Base-by-base conservation (phyloP, 2,329 filamentous ascomycete species). In the Teratosphaeriaceae sp. region DNA sequence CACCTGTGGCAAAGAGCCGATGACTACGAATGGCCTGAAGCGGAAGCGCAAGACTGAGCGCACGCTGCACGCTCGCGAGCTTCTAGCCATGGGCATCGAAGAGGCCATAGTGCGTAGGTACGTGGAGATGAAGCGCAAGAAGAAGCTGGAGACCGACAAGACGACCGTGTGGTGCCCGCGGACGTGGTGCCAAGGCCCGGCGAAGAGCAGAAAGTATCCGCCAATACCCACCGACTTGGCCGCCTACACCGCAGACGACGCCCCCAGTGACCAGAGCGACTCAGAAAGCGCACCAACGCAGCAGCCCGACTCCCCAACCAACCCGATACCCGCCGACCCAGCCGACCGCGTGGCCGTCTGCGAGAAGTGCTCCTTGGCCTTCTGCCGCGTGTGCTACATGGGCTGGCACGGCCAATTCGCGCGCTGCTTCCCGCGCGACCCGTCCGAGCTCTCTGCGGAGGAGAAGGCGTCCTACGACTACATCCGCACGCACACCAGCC, bases 401-500 rank as follows among this genome's bases (percentile, higher is more conserved):
- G 83, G 85, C n/a, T 98, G 92, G 92, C 92, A 98, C 60, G 92
- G 92, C 47, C 86, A 92, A 52, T 84, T 88, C 50, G 74, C 76
- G n/a, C 87, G 84, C 54, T 76, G 76, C 49, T 80, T 81, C 42
- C 80, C 78, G 44, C 76, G 80, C 41, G 74, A 81, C 31, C 72
- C 75, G 27, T 78, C 75, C 19, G 85, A 92, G 60, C 74, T 94
- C 40, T 84, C 84, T 1, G 84, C 79, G 47, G 89, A 95, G 61
- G 89, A 96, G 54, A 82, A 87, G 59, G 88, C 88, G 0, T 88
- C 86, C 2, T 73, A 92, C 50, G 85, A 92, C 45, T 98, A 94
- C 61, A 73, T 98, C 54, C 73, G 78, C 38, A 67, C 79, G 48
- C 82, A 95, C 67, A 94, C 89, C 0, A 88, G 88, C 9, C 81